Evolutionary conservation across 2,329 filamentous ascomycete species (phyloP), one percentile per base, ranked within the genome.

Genomic region (Xylariales sp.): DNA sequence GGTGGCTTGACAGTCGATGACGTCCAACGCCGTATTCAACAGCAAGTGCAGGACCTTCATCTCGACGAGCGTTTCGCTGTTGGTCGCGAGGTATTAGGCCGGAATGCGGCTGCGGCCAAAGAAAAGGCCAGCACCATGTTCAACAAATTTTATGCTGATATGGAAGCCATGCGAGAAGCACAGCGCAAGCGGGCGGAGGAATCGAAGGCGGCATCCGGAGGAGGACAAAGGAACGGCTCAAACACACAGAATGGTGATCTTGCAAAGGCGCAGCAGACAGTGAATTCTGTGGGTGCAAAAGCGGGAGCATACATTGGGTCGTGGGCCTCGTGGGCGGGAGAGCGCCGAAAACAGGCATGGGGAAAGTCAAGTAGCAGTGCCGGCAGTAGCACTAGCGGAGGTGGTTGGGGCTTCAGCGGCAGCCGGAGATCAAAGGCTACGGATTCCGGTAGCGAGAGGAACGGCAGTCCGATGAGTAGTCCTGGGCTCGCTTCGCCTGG

Each of bases 1-100:
- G 93, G 93, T 19, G 91, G 89, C 0, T 73, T 98, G 15, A 90
- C 85, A 1, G 89, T 98, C 48, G 93, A 97, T 51, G 93, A 98
- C 60, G 84, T 98, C 10, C 91, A 96, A 60, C 79, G 93, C 38
- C 78, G 93, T 18, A 76, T 98, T 24, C 82, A 88, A 25, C 86
- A 94, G 61, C 93, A 97, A 64, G 87, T 98, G 37, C 86, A 91
- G 51, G 91, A 97, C 46, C 75, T 97, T 36, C 90, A 97, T 59
- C 75, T 97, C 2, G 93, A 98, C 59, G 93, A 97, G 59, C 80
- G 87, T 7, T 81, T 97, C 44, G 84, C 86, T 1, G 83, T 87
- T 46, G 86, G 89, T 7, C 79, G 82, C 41, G 93, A 97, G 61
- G 86, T 84, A 0, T 73, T 97, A 3, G 88, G 88, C n/a, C 83